Evolutionary conservation across 345 rosid genomes (phyloP).

Genomic region (Rhodamnia rubescens): DNA sequence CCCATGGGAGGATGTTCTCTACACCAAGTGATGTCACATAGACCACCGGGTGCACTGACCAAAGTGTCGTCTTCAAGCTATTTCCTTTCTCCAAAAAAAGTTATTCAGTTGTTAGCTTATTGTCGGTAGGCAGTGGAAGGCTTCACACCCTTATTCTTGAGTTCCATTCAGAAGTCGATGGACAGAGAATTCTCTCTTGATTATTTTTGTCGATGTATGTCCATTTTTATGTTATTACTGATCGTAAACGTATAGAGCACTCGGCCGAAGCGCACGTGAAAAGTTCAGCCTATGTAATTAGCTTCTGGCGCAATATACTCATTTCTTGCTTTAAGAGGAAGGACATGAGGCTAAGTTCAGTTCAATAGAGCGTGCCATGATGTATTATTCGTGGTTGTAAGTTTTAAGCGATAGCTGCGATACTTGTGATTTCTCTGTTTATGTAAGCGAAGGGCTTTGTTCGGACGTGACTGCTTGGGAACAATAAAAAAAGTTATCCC

Average conservation of each 20-base stretch:
- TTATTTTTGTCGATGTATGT: not conserved
- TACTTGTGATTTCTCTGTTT: not conserved
- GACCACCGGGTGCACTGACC: not conserved
- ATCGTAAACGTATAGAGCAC: not conserved
- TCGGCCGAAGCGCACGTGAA: not conserved
- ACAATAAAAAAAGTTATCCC: not conserved
- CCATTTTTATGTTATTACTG: not conserved
- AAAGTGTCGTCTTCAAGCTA: not conserved
- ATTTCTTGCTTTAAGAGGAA: not conserved
- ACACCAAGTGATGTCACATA: conserved; percentile 57
- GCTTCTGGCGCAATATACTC: not conserved
- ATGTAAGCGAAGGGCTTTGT: not conserved
- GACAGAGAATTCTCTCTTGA: not conserved
- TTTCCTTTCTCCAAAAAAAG: not conserved
- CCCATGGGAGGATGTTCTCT: conserved; percentile 98
- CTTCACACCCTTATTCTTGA: not conserved
- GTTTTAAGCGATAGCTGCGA: not conserved
- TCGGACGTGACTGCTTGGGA: not conserved
- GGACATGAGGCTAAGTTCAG: not conserved
- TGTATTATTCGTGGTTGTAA: not conserved
- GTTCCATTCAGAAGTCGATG: not conserved
- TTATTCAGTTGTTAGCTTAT: not conserved
- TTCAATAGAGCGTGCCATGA: not conserved
- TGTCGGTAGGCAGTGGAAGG: not conserved
- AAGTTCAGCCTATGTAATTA: not conserved